Evolutionary conservation across 1,284 basidiomycete species (phyloP), one percentile per base, ranked within the genome.

Genomic region (Ganoderma lucidum): DNA sequence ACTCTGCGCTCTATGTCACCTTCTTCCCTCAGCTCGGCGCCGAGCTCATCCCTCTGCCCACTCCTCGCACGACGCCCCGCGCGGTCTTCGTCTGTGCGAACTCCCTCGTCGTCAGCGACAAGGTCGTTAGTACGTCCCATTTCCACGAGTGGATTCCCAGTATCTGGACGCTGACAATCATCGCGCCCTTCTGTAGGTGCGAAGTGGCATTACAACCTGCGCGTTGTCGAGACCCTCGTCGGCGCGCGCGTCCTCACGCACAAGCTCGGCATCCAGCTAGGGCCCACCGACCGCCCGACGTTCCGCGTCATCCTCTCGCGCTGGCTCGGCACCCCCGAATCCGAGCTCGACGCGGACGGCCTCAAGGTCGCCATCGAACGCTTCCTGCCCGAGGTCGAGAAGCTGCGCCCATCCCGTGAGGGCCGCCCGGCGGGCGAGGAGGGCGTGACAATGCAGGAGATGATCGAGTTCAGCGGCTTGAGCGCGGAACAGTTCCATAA

Each of bases 171-270:
- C 35, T 28, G 3, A 53, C 35, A n/a, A 41, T 9, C 9, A 41
- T 17, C 30, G 30, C n/a, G 30, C 1, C 32, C 44, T 15, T 14
- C 6, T 10, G 5, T 41, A 70, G 88, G 88, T 55, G 91, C 94
- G 2, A 93, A 92, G 72, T 88, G 85, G 63, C 86, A 90, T 59
- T 96, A 96, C 83, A 97, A 97, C 79, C 84, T 97, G 42, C 92
- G 95, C 28, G 94, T 96, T 28, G 92, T 96, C 23, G 96, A 97
- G 80, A 93, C 91, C 0, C 89, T 95, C 37, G 91, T 90, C 64
- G 92, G 90, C 2, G 93, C 95, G 0, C 86, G 93, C 17, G 84
- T 95, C 6, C 86, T 97, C 14, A 88, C 90, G 0, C 84, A 84
- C 35, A 79, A 83, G 6, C 85, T 94, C 44, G 85, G 83, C 0